phyloP scores from a whole-genome alignment of 106 monocot genomes.

The Amphibolis antarctica region DNA sequence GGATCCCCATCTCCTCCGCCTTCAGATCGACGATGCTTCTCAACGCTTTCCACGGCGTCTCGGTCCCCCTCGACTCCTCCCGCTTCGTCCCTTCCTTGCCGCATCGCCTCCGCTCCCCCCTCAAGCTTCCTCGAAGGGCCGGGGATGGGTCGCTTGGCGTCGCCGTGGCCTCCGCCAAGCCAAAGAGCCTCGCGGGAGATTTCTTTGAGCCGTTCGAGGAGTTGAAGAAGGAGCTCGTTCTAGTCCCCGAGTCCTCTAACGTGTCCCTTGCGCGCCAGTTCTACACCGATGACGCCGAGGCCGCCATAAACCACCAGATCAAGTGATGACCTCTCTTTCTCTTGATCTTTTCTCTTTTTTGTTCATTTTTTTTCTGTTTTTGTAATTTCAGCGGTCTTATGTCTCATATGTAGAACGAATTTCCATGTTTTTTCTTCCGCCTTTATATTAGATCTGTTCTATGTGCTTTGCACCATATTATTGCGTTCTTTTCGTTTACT shows the following conservation, averaged over 20 bases:
- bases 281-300: slow-evolving; percentile 54
- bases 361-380: not conserved
- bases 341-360: not conserved
- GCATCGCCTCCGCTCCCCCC: no score
- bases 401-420: not conserved
- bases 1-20: no score
- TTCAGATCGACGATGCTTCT: no score
- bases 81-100: no score
- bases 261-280: slow-evolving; percentile 55
- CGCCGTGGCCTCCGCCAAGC: slow-evolving; percentile 4
- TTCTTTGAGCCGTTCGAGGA: slow-evolving; percentile 72
- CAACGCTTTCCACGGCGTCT: no score
- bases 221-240: slow-evolving; percentile 45
- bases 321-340: slow-evolving; percentile 31
- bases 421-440: not conserved
- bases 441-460: not conserved
- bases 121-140: no score
- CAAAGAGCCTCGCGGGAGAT: not conserved
- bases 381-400: not conserved
- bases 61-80: no score
- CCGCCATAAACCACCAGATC: slow-evolving; percentile 86
- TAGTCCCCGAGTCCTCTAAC: slow-evolving; percentile 32
- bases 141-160: not conserved
- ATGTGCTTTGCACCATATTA: not conserved
- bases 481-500: no score